Evolutionary conservation across 495 filamentous ascomycete genomes (phyloP).

Genomic region (Paragyromitra xinjiangensis): DNA sequence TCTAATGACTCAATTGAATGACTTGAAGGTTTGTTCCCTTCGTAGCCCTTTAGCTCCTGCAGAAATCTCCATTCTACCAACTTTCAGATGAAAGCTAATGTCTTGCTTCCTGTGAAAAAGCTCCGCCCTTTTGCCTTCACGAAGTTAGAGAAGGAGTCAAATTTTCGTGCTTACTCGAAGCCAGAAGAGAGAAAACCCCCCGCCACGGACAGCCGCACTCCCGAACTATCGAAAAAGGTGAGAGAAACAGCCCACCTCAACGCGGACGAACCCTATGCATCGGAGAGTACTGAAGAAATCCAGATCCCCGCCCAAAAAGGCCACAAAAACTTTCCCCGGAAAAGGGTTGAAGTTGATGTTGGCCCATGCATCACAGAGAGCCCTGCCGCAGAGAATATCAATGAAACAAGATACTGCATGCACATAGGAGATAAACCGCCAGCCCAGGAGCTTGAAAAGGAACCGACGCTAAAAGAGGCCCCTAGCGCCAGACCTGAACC

Average conservation of each 20-base stretch:
- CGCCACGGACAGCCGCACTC: background rate
- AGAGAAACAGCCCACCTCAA: background rate
- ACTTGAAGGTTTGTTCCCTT: constrained; percentile 21
- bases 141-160: background rate
- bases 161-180: background rate
- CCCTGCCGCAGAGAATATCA: background rate
- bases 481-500: no score
- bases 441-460: no score
- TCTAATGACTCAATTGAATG: constrained; percentile 1
- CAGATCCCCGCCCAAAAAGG: background rate
- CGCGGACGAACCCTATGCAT: background rate
- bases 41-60: background rate
- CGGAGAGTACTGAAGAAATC: background rate
- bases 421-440: background rate
- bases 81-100: background rate
- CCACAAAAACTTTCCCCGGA: background rate
- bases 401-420: background rate
- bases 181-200: background rate
- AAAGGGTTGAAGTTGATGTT: background rate
- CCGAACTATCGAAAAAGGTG: background rate
- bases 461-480: background rate
- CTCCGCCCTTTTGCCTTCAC: constrained; percentile 6
- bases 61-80: background rate
- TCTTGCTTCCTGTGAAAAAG: background rate
- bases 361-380: background rate